Conservation (phyloP, 2,329 filamentous ascomycete species). For the Sporothrix brasiliensis region DNA sequence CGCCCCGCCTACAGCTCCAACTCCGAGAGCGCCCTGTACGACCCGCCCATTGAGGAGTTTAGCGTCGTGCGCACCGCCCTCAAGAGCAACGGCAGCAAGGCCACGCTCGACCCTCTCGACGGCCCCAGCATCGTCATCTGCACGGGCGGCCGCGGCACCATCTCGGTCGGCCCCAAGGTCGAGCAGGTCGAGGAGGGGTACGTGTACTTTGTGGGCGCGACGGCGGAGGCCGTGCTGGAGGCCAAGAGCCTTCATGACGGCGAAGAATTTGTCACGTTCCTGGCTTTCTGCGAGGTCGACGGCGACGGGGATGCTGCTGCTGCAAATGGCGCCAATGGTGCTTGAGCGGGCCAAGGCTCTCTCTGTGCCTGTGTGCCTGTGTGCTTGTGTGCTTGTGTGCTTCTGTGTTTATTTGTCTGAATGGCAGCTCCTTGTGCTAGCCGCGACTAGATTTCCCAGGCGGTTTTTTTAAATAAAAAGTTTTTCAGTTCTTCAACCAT, state of each 20-base stretch:
- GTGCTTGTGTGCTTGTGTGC: background rate
- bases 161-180: conserved; percentile 80
- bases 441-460: background rate
- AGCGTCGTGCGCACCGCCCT: conserved; percentile 81
- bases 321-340: conserved; percentile 40
- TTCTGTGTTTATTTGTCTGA: background rate
- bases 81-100: conserved; percentile 72
- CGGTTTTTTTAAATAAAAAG: background rate
- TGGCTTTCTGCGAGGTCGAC: conserved; percentile 87
- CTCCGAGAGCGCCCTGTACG: conserved; percentile 75
- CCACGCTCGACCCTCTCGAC: conserved; percentile 81
- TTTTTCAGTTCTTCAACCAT: background rate
- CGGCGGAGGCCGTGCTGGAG: conserved; percentile 79
- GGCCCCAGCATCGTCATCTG: conserved; percentile 94
- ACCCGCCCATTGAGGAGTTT: conserved; percentile 97
- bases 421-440: background rate
- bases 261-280: conserved; percentile 82
- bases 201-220: conserved; percentile 85
- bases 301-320: conserved; percentile 40
- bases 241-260: conserved; percentile 58
- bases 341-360: background rate
- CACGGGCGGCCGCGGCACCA: conserved; percentile 78
- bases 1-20: conserved; percentile 76
- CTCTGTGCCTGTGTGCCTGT: no score
- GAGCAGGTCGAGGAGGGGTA: conserved; percentile 73